phyloP scores from a whole-genome alignment of 225 moss, liverwort and hornwort genomes.

The Climacium dendroides region DNA sequence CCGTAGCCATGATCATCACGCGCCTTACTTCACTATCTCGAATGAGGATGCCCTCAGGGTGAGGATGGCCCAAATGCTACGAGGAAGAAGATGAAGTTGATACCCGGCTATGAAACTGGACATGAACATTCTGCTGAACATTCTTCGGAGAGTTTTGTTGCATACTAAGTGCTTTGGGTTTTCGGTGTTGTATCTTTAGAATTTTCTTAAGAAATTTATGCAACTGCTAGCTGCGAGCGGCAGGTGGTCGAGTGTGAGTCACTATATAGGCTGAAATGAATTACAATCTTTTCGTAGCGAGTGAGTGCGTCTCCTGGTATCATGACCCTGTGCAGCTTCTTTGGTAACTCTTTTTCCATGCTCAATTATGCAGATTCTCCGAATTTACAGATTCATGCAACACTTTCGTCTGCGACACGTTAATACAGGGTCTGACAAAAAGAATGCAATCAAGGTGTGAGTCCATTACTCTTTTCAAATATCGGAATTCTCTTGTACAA shows the following conservation, averaged over 20 bases:
- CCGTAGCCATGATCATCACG: neutral
- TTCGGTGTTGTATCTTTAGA: neutral
- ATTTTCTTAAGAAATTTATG: neutral
- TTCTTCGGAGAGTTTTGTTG: neutral
- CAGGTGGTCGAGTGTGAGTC: neutral
- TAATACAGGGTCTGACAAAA: neutral
- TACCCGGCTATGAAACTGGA: slow-evolving; percentile 2
- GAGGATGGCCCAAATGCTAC: neutral
- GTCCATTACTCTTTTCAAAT: neutral
- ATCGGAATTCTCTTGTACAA: neutral
- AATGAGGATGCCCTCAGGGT: neutral
- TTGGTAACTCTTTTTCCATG: neutral
- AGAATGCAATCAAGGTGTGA: neutral
- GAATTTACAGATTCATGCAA: neutral
- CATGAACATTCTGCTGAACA: neutral
- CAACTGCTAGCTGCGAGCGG: neutral
- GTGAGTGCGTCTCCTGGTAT: neutral
- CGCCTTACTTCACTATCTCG: neutral
- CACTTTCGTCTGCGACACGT: neutral
- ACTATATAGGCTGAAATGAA: neutral
- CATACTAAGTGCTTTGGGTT: neutral
- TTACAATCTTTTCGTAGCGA: neutral
- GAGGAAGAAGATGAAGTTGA: neutral
- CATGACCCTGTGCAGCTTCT: neutral
- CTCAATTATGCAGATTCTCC: neutral